Evolutionary conservation across 495 filamentous ascomycete genomes (phyloP), one percentile per base, ranked within the genome.

Genomic region (Trypethelium eluteriae): DNA sequence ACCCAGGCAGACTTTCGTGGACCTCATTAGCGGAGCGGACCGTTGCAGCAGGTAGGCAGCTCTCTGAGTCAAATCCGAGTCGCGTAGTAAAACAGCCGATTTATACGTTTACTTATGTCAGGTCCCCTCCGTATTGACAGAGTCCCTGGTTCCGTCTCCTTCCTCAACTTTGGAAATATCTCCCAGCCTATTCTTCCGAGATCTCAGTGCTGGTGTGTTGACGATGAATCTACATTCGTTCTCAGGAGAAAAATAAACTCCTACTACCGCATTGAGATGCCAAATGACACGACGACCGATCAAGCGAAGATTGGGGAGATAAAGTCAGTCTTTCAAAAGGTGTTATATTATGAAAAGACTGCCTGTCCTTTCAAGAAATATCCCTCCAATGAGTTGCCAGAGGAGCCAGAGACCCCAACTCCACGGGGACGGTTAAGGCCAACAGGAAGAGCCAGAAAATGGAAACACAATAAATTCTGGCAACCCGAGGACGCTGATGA

Each of bases 201-300:
- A 75, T 93, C 89, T 25, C 90, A 94, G 73, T 94, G 86, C 68
- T 96, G 92, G 92, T 94, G 89, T 76, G 90, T 96, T 32, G 90
- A 96, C 73, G 88, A 89, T 56, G 85, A 87, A 47, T 88, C 87
- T 44, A 92, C 87, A 67, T 96, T 94, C 71, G 88, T 94, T 5
- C 72, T 96, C 67, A 88, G 90, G 64, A 89, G 94, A 63, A 83
- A 90, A 39, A 82, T 86, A 38, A 85, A 91, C 16, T 87, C 87
- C 59, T 96, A 92, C 72, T 96, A 93, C 81, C 86, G 92, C 53
- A 94, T 96, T 70, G 92, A 96, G 70, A 74, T 96, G 7, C 89
- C 92, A 2, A 80, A 83, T 49, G 77, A 78, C 14, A 82, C 82
- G 0, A 75, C 81, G 0, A 85, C 88, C 35, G 85, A 94, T 66